Percentiles rank a stretch among this genome's conserved stretches.
These are phyloP conservation scores for Plasmopara halstedii DNA, from an alignment of 352 stramenopile genomes.

Conservation along the genomic window DNA sequence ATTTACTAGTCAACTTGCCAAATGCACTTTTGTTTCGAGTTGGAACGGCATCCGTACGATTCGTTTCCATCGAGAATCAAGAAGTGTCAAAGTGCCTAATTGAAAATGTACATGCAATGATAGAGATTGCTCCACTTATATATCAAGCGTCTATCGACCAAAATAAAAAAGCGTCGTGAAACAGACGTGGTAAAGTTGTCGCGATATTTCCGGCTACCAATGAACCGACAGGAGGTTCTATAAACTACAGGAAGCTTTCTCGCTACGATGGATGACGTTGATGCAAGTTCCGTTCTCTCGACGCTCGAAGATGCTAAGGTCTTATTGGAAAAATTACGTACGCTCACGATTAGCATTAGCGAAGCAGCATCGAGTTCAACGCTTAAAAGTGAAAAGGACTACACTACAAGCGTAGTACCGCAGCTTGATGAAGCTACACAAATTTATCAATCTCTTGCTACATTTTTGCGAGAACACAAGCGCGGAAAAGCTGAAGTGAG, in stretches of 20 bases:
- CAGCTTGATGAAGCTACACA: constrained; percentile 46
- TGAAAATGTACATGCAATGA: too few species aligned
- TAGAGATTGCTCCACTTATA: too few species aligned
- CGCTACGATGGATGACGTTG: neutral
- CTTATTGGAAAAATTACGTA: constrained; percentile 26
- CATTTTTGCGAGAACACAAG: constrained; percentile 57
- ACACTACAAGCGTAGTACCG: constrained; percentile 31
- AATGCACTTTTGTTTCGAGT: constrained; percentile 45
- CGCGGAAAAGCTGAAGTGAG: constrained; percentile 38
- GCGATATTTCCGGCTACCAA: too few species aligned
- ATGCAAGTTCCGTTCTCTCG: neutral
- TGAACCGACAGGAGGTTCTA: too few species aligned
- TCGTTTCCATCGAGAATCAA: neutral
- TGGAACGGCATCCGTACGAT: constrained; percentile 7
- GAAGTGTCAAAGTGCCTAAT: too few species aligned
- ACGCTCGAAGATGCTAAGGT: constrained; percentile 37
- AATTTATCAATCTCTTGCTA: constrained; percentile 55
- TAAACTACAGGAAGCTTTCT: neutral
- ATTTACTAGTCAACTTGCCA: constrained; percentile 60
- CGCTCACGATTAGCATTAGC: constrained; percentile 32
- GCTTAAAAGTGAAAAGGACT: constrained; percentile 52
- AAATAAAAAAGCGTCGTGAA: too few species aligned
- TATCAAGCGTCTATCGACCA: too few species aligned
- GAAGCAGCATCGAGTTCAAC: constrained; percentile 24
- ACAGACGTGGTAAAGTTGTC: too few species aligned